Percentiles rank a stretch among this genome's conserved stretches.
phyloP scores from a whole-genome alignment of 176 grass and related monocot genomes.

The Thinopyrum elongatum region DNA sequence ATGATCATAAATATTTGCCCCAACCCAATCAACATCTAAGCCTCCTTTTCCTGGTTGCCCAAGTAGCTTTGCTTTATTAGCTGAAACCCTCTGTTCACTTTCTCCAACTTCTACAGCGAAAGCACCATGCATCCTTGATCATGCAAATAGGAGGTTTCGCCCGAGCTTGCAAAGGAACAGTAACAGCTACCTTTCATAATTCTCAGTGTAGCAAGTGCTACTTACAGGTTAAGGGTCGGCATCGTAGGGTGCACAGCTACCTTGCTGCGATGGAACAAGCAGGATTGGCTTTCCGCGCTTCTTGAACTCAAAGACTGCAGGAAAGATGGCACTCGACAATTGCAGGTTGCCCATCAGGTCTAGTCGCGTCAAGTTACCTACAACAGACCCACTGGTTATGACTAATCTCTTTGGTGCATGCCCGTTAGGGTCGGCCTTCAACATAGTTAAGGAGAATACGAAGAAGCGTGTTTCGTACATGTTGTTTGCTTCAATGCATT shows the following conservation, averaged over 20 bases:
- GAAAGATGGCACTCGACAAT: constrained; percentile 22
- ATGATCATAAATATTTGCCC: background rate
- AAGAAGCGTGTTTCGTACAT: constrained; percentile 23
- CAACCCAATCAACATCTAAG: background rate
- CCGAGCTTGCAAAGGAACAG: background rate
- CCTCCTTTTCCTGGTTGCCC: background rate
- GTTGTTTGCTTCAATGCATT: constrained; percentile 31
- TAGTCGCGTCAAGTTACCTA: constrained; percentile 46
- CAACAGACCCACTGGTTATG: background rate
- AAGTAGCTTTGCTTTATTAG: background rate
- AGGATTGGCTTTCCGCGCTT: constrained; percentile 45
- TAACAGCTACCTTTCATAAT: background rate
- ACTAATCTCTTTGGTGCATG: background rate
- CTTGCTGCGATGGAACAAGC: constrained; percentile 13
- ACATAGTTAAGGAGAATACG: background rate
- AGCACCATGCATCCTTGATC: background rate
- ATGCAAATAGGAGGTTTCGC: background rate
- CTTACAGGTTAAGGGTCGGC: constrained; percentile 48
- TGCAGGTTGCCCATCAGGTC: constrained; percentile 43
- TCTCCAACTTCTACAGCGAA: background rate
- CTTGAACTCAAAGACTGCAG: constrained; percentile 36
- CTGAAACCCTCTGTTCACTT: background rate
- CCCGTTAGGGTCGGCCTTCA: background rate
- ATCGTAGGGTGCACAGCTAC: constrained; percentile 29
- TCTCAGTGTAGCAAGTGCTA: background rate